Conservation (phyloP, 164 flowering plant species). For the Cinnamomum micranthum region DNA sequence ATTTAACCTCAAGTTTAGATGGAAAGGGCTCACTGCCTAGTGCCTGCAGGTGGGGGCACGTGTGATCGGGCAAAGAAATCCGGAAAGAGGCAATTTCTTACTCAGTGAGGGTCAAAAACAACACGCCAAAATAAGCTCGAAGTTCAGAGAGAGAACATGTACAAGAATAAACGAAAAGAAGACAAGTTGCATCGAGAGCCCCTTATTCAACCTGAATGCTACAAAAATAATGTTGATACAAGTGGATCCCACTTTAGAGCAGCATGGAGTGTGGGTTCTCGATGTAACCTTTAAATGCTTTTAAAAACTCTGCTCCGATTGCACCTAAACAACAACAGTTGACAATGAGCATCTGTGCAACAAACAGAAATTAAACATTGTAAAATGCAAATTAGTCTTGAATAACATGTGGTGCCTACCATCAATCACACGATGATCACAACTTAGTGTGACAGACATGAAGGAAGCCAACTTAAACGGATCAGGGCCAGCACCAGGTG, state of each 20-base stretch:
- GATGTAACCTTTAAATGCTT: slow-evolving; percentile 89
- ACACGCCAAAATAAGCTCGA: not conserved
- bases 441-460: slow-evolving; percentile 91
- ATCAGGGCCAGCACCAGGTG: slow-evolving; percentile 65
- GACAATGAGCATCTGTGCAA: not conserved
- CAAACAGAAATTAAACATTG: no score
- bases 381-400: not conserved
- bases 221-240: slow-evolving; percentile 9
- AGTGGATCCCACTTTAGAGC: slow-evolving; percentile 35
- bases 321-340: slow-evolving; percentile 50
- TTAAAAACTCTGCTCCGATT: slow-evolving; percentile 90
- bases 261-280: slow-evolving; percentile 88
- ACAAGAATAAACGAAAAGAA: not conserved
- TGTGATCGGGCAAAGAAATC: not conserved
- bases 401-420: slow-evolving; percentile 38
- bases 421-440: slow-evolving; percentile 98
- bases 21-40: not conserved
- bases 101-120: not conserved
- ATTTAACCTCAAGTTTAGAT: not conserved
- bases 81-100: not conserved
- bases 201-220: slow-evolving; percentile 12
- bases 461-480: slow-evolving; percentile 70
- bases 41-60: not conserved
- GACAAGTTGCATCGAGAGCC: slow-evolving; percentile 5
- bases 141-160: not conserved